Percentiles rank a stretch among this genome's conserved stretches.
phyloP scores from a whole-genome alignment of 148 eudicot genomes.

The Euryodendron excelsum region DNA sequence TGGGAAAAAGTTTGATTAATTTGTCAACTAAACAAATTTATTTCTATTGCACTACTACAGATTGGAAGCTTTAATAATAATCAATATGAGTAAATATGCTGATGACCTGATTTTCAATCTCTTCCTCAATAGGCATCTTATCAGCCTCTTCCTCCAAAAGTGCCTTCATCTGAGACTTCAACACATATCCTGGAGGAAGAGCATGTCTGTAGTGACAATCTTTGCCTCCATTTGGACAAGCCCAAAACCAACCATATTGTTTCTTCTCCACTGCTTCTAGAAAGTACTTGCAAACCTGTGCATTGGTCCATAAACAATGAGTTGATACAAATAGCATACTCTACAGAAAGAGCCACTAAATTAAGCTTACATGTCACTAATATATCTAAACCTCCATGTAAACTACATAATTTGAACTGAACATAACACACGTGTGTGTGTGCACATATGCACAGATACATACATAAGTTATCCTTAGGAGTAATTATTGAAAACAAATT shows the following conservation, averaged over 20 bases:
- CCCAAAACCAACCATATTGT: constrained; percentile 88
- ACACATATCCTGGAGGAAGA: constrained; percentile 78
- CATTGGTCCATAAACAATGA: constrained; percentile 15
- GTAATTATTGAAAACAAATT: no score
- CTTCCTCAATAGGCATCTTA: constrained; percentile 72
- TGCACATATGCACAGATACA: no score
- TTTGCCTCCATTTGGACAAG: constrained; percentile 82
- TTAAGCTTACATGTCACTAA: background rate
- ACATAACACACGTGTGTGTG: no score
- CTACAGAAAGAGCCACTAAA: background rate
- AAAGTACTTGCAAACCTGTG: constrained; percentile 86
- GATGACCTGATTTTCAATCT: constrained; percentile 81
- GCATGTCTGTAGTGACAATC: constrained; percentile 83
- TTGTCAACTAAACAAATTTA: background rate
- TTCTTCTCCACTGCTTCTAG: constrained; percentile 65
- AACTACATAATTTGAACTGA: background rate
- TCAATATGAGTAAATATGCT: constrained; percentile 44
- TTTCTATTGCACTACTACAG: background rate
- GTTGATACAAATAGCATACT: constrained; percentile 1
- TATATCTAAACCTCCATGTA: background rate
- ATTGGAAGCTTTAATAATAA: background rate
- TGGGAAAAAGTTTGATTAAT: background rate
- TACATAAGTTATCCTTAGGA: no score
- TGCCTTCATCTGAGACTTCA: constrained; percentile 98
- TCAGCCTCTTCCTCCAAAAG: constrained; percentile 86